A percentile compares a stretch with the other conserved stretches of the same genome.
Conservation (phyloP, 192 early-diverging fungal species). For the Rhizophagus clarus region DNA sequence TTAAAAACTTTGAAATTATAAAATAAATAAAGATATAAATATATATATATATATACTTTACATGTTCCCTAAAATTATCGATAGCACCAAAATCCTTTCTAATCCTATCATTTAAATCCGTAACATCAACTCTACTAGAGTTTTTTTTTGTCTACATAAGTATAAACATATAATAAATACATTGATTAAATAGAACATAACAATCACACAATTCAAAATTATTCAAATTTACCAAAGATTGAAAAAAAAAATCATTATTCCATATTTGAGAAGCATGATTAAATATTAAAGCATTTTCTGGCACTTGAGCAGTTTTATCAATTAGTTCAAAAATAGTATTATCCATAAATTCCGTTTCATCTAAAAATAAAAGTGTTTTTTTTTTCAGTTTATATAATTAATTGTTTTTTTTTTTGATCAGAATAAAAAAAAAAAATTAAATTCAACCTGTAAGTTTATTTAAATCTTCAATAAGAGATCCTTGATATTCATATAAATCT, state of each 20-base stretch:
- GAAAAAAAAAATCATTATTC: conserved; percentile 54
- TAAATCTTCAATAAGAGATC: conserved; percentile 37
- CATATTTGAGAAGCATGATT: conserved; percentile 49
- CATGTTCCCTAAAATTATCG: background rate
- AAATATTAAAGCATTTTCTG: conserved; percentile 43
- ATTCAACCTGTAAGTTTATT: conserved; percentile 45
- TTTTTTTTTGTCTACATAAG: background rate
- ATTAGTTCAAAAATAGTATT: conserved; percentile 37
- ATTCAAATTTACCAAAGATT: conserved; percentile 35
- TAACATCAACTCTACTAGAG: background rate
- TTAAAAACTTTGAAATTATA: background rate
- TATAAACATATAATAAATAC: too few relatives aligned
- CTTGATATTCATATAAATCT: conserved; percentile 41
- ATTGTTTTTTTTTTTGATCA: too few relatives aligned
- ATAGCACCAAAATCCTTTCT: background rate
- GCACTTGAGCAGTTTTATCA: conserved; percentile 39
- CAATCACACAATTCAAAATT: too few relatives aligned
- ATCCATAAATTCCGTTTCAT: conserved; percentile 41
- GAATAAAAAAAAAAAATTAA: background rate
- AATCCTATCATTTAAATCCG: background rate
- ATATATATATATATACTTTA: background rate
- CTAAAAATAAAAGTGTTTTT: background rate
- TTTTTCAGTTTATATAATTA: background rate
- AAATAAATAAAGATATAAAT: too few relatives aligned
- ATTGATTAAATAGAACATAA: too few relatives aligned